phyloP scores from a whole-genome alignment of 495 filamentous ascomycete species.

The Lasiosphaeria hispida region DNA sequence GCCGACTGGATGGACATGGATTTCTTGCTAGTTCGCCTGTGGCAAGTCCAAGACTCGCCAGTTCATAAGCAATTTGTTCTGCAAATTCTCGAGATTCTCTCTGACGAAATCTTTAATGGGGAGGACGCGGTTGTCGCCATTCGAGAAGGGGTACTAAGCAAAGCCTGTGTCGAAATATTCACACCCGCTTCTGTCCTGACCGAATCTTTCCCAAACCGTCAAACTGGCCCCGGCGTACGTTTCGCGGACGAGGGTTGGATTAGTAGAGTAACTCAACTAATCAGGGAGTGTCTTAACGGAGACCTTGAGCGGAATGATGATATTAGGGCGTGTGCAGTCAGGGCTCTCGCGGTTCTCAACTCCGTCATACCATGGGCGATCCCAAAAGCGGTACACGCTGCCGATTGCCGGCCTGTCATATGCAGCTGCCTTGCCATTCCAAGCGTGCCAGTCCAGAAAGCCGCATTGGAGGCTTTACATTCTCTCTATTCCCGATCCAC shows the following conservation, averaged over 20 bases:
- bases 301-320: constrained; percentile 61
- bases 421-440: constrained; percentile 71
- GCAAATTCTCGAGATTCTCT: constrained; percentile 83
- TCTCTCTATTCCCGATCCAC: constrained; percentile 71
- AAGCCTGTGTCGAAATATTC: constrained; percentile 88
- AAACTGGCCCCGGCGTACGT: constrained; percentile 58
- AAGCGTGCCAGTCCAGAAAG: constrained; percentile 65
- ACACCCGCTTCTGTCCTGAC: constrained; percentile 72
- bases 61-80: constrained; percentile 79
- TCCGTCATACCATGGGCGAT: constrained; percentile 81
- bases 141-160: constrained; percentile 78
- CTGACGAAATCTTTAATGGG: constrained; percentile 88
- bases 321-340: constrained; percentile 65
- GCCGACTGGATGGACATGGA: constrained; percentile 96
- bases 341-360: constrained; percentile 70
- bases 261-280: constrained; percentile 67
- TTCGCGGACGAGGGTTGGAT: constrained; percentile 86
- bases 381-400: constrained; percentile 70
- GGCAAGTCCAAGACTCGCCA: constrained; percentile 60
- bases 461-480: constrained; percentile 76
- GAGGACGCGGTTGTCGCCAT: constrained; percentile 83
- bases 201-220: constrained; percentile 68
- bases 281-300: constrained; percentile 68
- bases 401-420: constrained; percentile 66
- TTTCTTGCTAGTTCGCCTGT: constrained; percentile 71